Percentiles rank a stretch among this genome's conserved stretches.
Conservation (phyloP, 2,329 filamentous ascomycete genomes). For the Fusarium continuum region DNA sequence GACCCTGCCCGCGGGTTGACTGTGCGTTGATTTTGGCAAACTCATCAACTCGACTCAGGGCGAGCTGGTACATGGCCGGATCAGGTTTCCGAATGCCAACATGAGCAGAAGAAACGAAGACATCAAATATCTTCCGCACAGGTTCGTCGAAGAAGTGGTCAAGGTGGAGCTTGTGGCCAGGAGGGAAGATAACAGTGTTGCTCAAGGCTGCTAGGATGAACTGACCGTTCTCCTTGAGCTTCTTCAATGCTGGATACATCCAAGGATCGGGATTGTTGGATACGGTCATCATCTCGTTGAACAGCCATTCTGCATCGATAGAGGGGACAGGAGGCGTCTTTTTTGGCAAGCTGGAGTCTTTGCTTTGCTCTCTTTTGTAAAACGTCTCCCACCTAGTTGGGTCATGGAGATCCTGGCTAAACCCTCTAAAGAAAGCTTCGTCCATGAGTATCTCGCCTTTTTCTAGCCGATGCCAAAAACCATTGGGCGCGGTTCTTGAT, state of each 20-base stretch:
- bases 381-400: conserved; percentile 75
- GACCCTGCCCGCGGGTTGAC: conserved; percentile 49
- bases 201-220: conserved; percentile 84
- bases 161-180: conserved; percentile 71
- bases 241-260: conserved; percentile 84
- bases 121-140: conserved; percentile 76
- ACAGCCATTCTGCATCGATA: conserved; percentile 81
- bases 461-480: conserved; percentile 90
- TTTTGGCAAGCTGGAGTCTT: conserved; percentile 51
- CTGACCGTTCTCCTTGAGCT: conserved; percentile 68
- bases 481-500: conserved; percentile 77
- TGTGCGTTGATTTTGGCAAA: conserved; percentile 64
- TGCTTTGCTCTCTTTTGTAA: conserved; percentile 56
- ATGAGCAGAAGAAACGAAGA: conserved; percentile 88
- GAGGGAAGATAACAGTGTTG: conserved; percentile 89
- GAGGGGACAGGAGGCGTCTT: conserved; percentile 70
- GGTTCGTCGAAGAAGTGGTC: conserved; percentile 63
- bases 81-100: conserved; percentile 90
- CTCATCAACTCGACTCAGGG: conserved; percentile 72
- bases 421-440: conserved; percentile 76
- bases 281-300: conserved; percentile 88
- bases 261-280: conserved; percentile 79
- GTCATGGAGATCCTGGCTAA: conserved; percentile 77
- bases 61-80: conserved; percentile 78
- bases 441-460: conserved; percentile 83